Conservation (phyloP, 169 alveolate genomes). For the Pseudocohnilembus persalinus region DNA sequence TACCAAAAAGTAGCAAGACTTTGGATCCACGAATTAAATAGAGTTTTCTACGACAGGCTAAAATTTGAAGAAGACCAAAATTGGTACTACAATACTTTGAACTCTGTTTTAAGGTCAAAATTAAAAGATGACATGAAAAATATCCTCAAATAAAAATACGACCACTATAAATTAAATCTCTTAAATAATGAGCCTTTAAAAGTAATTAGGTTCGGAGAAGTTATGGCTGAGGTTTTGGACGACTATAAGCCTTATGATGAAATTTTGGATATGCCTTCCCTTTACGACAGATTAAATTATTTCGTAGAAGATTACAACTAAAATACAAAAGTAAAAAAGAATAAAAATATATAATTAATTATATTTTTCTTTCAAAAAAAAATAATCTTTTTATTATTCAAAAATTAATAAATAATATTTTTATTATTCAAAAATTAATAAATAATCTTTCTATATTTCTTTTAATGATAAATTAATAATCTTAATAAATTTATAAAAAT, state of each 20-base stretch:
- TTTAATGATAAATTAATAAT: no score
- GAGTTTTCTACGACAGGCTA: conserved; percentile 70
- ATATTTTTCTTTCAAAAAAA: no score
- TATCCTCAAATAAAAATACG: conserved; percentile 35
- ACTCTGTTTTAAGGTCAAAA: conserved; percentile 43
- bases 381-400: no score
- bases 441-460: no score
- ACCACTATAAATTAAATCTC: conserved; percentile 22
- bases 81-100: conserved; percentile 36
- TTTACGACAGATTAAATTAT: conserved; percentile 44
- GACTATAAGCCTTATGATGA: conserved; percentile 63
- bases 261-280: conserved; percentile 39
- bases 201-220: conserved; percentile 58
- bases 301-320: conserved; percentile 70
- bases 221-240: conserved; percentile 56
- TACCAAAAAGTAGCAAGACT: conserved; percentile 60
- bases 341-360: no score
- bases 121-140: conserved; percentile 55
- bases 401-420: no score
- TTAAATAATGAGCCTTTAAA: conserved; percentile 27
- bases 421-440: no score
- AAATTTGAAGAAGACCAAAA: conserved; percentile 48
- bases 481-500: no score
- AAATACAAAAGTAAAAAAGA: no score
- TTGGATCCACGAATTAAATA: conserved; percentile 71